Conservation (phyloP, 192 early-diverging fungal genomes). For the Umbelopsis isabellina region DNA sequence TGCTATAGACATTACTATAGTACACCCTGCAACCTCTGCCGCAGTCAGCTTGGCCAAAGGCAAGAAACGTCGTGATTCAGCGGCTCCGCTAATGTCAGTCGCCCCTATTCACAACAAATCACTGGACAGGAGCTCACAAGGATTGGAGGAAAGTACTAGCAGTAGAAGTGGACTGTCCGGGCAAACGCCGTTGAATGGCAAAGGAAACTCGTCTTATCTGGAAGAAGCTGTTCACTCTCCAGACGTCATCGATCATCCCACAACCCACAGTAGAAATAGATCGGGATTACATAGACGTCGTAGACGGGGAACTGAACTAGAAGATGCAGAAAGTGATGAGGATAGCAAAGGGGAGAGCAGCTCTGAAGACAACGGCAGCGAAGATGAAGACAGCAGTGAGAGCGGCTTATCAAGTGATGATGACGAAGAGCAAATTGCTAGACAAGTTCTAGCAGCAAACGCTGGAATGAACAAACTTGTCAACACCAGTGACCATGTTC, state of each 20-base stretch:
- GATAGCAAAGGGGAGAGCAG: conserved; percentile 22
- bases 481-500: background rate
- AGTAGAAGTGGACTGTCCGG: background rate
- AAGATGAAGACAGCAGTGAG: conserved; percentile 12
- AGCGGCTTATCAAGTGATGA: conserved; percentile 21
- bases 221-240: background rate
- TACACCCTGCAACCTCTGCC: background rate
- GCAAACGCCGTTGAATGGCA: background rate
- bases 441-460: background rate
- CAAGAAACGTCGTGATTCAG: conserved; percentile 35
- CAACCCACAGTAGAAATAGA: background rate
- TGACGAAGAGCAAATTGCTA: conserved; percentile 19
- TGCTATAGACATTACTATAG: background rate
- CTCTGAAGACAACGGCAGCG: conserved; percentile 24
- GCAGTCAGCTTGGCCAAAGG: background rate
- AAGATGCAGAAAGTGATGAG: conserved; percentile 9
- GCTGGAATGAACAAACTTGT: background rate
- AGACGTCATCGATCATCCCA: background rate
- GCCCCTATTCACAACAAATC: conserved; percentile 27
- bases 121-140: background rate
- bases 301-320: background rate
- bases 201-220: background rate
- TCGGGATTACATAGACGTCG: conserved; percentile 21
- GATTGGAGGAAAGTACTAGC: background rate
- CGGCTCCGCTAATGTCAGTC: conserved; percentile 40